Evolutionary conservation across 495 filamentous ascomycete genomes (phyloP).

Genomic region (Rostrohypoxylon terebratum): DNA sequence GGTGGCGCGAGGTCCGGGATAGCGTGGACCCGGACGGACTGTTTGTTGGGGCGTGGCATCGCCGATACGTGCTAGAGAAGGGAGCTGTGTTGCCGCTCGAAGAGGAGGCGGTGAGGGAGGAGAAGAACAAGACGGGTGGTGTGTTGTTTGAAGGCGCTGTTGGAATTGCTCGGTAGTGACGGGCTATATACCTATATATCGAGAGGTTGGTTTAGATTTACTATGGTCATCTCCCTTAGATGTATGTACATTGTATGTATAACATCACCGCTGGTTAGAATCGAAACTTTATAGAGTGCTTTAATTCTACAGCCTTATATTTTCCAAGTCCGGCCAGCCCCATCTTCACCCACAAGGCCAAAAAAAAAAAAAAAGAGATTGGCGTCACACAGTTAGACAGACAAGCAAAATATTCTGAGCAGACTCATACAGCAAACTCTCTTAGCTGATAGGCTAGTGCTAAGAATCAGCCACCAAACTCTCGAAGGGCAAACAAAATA

Average conservation of each 20-base stretch:
- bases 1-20: constrained; percentile 75
- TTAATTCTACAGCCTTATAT: background rate
- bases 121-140: constrained; percentile 44
- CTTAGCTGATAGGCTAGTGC: background rate
- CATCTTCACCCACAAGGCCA: background rate
- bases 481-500: background rate
- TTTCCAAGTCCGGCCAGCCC: background rate
- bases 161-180: constrained; percentile 40
- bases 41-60: constrained; percentile 93
- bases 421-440: background rate
- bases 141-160: constrained; percentile 46
- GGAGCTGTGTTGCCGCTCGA: constrained; percentile 51
- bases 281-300: background rate
- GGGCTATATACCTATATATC: background rate
- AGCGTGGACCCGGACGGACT: constrained; percentile 89
- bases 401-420: no score
- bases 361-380: background rate
- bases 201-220: background rate
- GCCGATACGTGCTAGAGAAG: constrained; percentile 70
- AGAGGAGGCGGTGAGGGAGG: constrained; percentile 51
- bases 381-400: no score
- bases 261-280: background rate
- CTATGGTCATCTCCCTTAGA: background rate
- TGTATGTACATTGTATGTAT: no score
- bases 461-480: no score